Percentiles rank a stretch among this genome's conserved stretches.
These are phyloP conservation scores for Zhuliangozyma blackwelliae DNA, from an alignment of 1,139 yeast genomes.

Conservation along the genomic window DNA sequence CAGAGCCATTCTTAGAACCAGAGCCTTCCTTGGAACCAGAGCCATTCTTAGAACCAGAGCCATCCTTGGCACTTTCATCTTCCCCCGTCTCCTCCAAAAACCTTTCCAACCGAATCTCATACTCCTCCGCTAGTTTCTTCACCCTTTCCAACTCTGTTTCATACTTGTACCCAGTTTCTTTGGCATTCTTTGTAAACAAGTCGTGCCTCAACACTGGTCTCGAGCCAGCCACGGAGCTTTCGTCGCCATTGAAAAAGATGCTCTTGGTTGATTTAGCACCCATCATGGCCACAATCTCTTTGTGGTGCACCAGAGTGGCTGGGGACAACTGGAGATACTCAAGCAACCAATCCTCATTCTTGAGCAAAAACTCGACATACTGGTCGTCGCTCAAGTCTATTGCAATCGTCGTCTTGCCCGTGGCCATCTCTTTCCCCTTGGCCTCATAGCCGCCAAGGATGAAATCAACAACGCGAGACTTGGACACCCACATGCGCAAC, in stretches of 20 bases:
- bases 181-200: constrained; percentile 12
- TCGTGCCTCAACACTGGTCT: constrained; percentile 24
- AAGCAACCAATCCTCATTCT: constrained; percentile 17
- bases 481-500: constrained; percentile 27
- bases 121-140: background rate
- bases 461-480: constrained; percentile 16
- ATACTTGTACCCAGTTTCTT: constrained; percentile 9
- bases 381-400: constrained; percentile 27
- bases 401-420: constrained; percentile 6
- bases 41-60: no score
- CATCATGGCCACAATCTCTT: constrained; percentile 21
- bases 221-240: constrained; percentile 7
- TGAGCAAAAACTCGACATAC: constrained; percentile 21
- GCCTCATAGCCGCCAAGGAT: constrained; percentile 7
- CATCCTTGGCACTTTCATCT: no score
- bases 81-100: no score
- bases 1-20: no score
- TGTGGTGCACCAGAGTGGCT: constrained; percentile 28
- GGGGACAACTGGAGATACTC: constrained; percentile 28
- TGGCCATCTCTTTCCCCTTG: constrained; percentile 3
- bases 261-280: constrained; percentile 11
- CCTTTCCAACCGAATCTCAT: no score
- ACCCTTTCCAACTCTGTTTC: constrained; percentile 3
- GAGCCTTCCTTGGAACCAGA: no score
- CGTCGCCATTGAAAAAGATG: constrained; percentile 9